Conservation (phyloP, 441 rosid genomes). For the Gossypium lobatum region DNA sequence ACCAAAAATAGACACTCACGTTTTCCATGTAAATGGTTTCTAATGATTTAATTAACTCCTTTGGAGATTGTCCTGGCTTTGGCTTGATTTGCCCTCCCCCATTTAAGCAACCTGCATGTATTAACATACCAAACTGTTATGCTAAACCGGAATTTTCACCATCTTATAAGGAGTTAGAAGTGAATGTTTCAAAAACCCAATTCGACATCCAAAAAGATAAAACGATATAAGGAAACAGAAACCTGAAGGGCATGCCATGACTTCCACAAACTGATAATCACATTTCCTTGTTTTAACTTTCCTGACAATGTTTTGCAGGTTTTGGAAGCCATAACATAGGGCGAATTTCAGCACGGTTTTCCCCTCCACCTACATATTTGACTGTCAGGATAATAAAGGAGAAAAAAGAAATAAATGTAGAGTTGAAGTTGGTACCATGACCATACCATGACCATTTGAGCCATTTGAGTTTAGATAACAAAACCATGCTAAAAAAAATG, state of each 20-base stretch:
- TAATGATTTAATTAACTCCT: conserved; percentile 56
- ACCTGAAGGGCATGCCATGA: conserved; percentile 99
- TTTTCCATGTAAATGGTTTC: conserved; percentile 66
- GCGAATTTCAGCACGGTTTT: conserved; percentile 71
- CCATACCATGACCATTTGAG: not conserved
- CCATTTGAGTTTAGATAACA: not conserved
- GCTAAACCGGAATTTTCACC: not conserved
- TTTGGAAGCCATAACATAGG: conserved; percentile 82
- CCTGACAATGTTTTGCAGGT: conserved; percentile 86
- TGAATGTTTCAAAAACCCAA: not conserved
- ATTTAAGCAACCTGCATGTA: conserved; percentile 64
- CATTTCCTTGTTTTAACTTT: conserved; percentile 65
- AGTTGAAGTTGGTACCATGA: not conserved
- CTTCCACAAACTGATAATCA: conserved; percentile 89
- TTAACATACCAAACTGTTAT: not conserved
- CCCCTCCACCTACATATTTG: conserved; percentile 57
- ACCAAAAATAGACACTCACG: conserved; percentile 35
- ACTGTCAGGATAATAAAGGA: not conserved
- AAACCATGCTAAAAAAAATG: not conserved
- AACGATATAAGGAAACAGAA: not conserved
- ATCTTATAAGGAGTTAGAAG: not conserved
- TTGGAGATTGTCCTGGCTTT: conserved; percentile 72
- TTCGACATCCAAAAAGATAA: not conserved
- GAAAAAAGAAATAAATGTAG: not conserved
- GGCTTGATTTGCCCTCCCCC: conserved; percentile 98